Percentiles rank a stretch among this genome's conserved stretches.
Conservation (phyloP, 306 rosid genomes). For the Psophocarpus tetragonolobus region DNA sequence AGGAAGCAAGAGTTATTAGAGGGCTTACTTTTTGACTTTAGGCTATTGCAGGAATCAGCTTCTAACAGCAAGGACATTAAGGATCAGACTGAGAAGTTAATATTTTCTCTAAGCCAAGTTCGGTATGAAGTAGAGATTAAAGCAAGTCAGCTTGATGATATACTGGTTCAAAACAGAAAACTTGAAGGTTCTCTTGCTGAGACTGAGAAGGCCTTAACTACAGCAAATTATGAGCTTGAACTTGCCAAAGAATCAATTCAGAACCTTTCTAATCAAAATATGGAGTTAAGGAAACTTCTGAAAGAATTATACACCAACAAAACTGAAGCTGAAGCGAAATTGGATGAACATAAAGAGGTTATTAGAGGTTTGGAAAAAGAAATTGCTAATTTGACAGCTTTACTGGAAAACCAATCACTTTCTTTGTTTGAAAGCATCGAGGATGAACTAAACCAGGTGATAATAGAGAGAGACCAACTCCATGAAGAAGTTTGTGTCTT, state of each 20-base stretch:
- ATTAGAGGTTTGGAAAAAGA: slow-evolving; percentile 79
- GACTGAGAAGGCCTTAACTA: slow-evolving; percentile 59
- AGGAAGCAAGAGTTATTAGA: slow-evolving; percentile 80
- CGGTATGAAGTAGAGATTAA: slow-evolving; percentile 69
- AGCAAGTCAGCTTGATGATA: slow-evolving; percentile 62
- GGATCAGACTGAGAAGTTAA: slow-evolving; percentile 75
- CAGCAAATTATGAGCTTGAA: slow-evolving; percentile 63
- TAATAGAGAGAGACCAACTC: slow-evolving; percentile 74
- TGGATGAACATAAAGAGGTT: slow-evolving; percentile 79
- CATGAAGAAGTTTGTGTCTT: slow-evolving; percentile 59
- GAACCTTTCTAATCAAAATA: slow-evolving; percentile 58
- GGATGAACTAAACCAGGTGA: slow-evolving; percentile 61
- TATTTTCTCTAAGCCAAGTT: slow-evolving; percentile 56
- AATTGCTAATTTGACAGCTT: slow-evolving; percentile 64
- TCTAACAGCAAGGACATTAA: slow-evolving; percentile 71
- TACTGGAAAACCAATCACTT: slow-evolving; percentile 57
- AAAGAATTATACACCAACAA: slow-evolving; percentile 60
- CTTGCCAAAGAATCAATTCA: slow-evolving; percentile 59
- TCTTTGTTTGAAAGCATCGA: slow-evolving; percentile 60
- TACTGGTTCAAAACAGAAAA: slow-evolving; percentile 51
- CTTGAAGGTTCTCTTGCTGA: slow-evolving; percentile 64
- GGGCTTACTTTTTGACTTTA: slow-evolving; percentile 88
- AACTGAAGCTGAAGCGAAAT: slow-evolving; percentile 60
- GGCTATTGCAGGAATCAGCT: slow-evolving; percentile 86
- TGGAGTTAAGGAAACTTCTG: slow-evolving; percentile 64